Conservation (phyloP, 2,329 filamentous ascomycete species). For the Ophiostoma triangulosporum region DNA sequence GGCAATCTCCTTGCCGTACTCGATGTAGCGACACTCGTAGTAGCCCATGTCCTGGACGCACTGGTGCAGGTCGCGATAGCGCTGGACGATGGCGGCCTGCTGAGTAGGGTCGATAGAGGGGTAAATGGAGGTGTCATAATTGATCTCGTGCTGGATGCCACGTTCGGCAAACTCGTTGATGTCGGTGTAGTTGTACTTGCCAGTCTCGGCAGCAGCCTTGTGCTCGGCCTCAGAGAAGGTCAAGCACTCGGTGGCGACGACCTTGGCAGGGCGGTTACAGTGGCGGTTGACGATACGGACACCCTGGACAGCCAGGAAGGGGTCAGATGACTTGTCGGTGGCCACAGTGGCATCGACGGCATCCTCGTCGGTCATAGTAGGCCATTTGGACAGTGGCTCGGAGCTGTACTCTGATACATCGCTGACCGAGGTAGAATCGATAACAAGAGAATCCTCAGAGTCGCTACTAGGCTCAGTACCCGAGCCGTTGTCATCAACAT, state of each 20-base stretch:
- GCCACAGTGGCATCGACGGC: background rate
- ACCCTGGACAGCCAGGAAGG: conserved; percentile 5
- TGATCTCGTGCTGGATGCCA: conserved; percentile 24
- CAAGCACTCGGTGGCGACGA: background rate
- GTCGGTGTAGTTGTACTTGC: background rate
- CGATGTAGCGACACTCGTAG: conserved; percentile 44
- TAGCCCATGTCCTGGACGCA: conserved; percentile 39
- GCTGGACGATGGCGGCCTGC: conserved; percentile 39
- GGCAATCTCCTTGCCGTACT: conserved; percentile 44
- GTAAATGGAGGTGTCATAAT: conserved; percentile 25
- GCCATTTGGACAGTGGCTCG: background rate
- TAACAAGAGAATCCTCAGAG: conserved; percentile 2
- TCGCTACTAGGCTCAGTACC: conserved; percentile 6
- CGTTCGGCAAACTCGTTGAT: conserved; percentile 20
- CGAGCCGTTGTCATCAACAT: background rate
- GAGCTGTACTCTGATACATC: conserved; percentile 7
- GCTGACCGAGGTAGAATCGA: conserved; percentile 1
- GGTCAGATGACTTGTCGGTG: background rate
- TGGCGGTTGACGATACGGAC: conserved; percentile 5
- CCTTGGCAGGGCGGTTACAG: background rate
- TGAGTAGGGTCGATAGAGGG: conserved; percentile 40
- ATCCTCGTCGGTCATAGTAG: background rate
- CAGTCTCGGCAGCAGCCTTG: background rate
- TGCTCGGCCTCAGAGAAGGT: background rate
- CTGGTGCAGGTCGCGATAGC: conserved; percentile 44